phyloP scores from a whole-genome alignment of 169 alveolate species.

The Plasmodium gaboni region DNA sequence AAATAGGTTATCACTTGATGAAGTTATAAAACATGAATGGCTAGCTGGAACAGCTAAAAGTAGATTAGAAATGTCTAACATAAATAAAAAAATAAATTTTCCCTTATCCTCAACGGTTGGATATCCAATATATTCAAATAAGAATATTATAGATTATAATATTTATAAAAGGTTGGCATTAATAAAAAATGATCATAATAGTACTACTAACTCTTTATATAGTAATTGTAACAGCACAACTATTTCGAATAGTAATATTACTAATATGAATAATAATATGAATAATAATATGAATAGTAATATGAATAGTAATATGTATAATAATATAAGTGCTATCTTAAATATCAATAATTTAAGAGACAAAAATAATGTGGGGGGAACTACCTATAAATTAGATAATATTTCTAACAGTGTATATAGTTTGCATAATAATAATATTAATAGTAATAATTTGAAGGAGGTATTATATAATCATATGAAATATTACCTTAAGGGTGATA shows the following conservation, averaged over 20 bases:
- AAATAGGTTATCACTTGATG: conserved; percentile 78
- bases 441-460: conserved; percentile 2
- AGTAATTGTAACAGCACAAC: background rate
- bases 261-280: background rate
- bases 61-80: conserved; percentile 51
- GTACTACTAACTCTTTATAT: background rate
- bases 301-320: background rate
- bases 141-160: conserved; percentile 39
- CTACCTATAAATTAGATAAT: background rate
- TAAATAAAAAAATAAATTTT: conserved; percentile 62
- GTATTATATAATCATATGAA: conserved; percentile 3
- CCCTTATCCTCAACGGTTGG: conserved; percentile 73
- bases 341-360: no score
- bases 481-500: background rate
- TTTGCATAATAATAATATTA: background rate
- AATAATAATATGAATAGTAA: background rate
- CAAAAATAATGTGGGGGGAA: no score
- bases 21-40: conserved; percentile 82
- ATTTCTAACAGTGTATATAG: background rate
- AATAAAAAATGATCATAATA: conserved; percentile 17
- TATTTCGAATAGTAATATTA: background rate
- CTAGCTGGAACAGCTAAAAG: conserved; percentile 62
- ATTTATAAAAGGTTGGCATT: conserved; percentile 22
- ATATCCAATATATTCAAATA: conserved; percentile 23
- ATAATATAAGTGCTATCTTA: no score